Evolutionary conservation across 23 red algal species (phyloP).

Genomic region (Pyropia haitanensis): DNA sequence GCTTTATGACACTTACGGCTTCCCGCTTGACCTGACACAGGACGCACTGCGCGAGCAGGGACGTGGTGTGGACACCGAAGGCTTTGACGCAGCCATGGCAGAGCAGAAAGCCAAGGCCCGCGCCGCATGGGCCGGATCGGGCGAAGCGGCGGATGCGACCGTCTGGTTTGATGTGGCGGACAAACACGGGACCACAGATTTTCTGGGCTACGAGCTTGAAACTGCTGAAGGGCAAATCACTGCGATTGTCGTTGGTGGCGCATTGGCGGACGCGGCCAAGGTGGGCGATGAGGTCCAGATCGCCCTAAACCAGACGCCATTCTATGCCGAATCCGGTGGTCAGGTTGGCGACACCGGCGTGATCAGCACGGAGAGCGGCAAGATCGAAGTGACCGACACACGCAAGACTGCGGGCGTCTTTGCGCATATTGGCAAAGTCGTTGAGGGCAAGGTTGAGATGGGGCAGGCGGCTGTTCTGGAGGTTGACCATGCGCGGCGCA

Average conservation of each 20-base stretch:
- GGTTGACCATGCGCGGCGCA: constrained; percentile 34
- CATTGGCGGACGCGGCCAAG: no score
- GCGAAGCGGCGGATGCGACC: no score
- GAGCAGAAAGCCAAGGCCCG: constrained; percentile 11
- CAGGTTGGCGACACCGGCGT: constrained; percentile 53
- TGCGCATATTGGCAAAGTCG: constrained; percentile 6
- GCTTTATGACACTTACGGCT: constrained; percentile 57
- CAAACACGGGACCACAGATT: no score
- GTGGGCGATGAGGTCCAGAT: constrained; percentile 4
- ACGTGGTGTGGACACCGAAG: constrained; percentile 20
- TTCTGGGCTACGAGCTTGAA: no score
- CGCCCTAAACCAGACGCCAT: constrained; percentile 21
- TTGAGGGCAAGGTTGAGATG: constrained; percentile 16
- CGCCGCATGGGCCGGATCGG: no score
- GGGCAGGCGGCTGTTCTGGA: constrained; percentile 7
- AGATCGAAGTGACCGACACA: constrained; percentile 19
- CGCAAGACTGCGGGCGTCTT: constrained; percentile 28
- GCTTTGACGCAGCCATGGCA: constrained; percentile 23
- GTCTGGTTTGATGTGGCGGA: no score
- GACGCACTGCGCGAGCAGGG: constrained; percentile 29
- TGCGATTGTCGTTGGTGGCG: no score
- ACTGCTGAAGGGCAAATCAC: no score
- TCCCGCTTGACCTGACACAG: constrained; percentile 56
- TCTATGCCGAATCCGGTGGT: constrained; percentile 58
- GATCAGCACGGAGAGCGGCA: background rate